Evolutionary conservation across 2,329 filamentous ascomycete species (phyloP), one percentile per base, ranked within the genome.

Genomic region (Curvularia verruculosa): DNA sequence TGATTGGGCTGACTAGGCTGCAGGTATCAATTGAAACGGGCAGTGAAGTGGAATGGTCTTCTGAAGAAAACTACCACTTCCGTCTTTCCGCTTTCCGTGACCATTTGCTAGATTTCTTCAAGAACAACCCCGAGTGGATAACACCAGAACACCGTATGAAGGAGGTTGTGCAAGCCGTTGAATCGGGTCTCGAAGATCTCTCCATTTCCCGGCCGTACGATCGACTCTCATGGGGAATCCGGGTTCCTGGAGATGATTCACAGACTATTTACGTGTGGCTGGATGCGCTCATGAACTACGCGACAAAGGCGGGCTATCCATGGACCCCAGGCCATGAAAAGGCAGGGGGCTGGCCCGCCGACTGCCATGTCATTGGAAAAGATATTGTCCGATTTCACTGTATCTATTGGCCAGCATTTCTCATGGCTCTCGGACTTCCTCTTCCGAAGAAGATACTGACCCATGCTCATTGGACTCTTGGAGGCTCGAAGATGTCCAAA

Each of bases 191-290:
- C 1, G 86, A 91, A 68, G 95, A 99, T 73, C 83, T 99, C 13
- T 97, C 92, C 3, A 86, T 97, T 49, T 98, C 94, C 2, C 84
- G 96, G 26, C 95, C 95, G 0, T 81, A 84, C 3, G 86, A 88
- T 52, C 85, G 95, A 46, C 78, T 98, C 39, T 84, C 81, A 23
- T 99, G 95, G 95, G 95, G 95, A 3, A 90, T 99, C 54, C 87
- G 83, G 6, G 95, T 97, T 24, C 95, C 95, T 0, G 88, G 88
- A 51, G 95, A 99, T 69, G 80, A 85, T 0, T 85, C 81, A 18
- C 95, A 98, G 77, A 98, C 93, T 2, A 94, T 99, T 56, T 99
- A 99, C 71, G 96, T 99, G 29, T 99, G 95, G 95, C 84, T 99
- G 0, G 96, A 99, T 77, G 95, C 95, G 1, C 84, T 99, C 28